phyloP scores from a whole-genome alignment of 176 grass and related monocot species.

The Dendrocalamus sinicus region DNA sequence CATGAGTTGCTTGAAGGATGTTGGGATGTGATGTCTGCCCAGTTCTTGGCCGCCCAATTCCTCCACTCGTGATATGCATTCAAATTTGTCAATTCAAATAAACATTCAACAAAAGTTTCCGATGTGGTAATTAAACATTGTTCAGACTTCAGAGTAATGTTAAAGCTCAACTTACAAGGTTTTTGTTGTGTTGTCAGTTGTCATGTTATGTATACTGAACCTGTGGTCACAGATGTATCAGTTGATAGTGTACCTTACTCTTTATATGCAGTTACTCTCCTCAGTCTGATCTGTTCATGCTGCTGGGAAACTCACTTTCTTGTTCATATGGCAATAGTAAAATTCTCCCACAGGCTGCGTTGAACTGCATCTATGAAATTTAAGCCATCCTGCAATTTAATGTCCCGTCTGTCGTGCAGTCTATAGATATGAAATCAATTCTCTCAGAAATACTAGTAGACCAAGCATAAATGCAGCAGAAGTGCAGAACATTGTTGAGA shows the following conservation, averaged over 20 bases:
- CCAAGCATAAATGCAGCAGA: conserved; percentile 23
- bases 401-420: not conserved
- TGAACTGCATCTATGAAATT: conserved; percentile 1
- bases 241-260: not conserved
- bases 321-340: not conserved
- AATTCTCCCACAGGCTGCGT: not conserved
- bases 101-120: conserved; percentile 42
- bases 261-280: not conserved
- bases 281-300: conserved; percentile 11
- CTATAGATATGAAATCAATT: conserved; percentile 24
- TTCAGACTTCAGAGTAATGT: conserved; percentile 34
- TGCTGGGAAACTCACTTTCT: not conserved
- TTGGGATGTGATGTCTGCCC: conserved; percentile 45
- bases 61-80: conserved; percentile 48
- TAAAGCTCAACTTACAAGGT: conserved; percentile 18
- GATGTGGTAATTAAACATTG: conserved; percentile 42
- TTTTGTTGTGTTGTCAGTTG: conserved; percentile 25
- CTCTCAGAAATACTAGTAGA: not conserved
- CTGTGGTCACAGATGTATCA: conserved; percentile 22
- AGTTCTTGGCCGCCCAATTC: conserved; percentile 44
- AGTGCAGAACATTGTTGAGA: not conserved
- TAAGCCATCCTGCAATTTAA: conserved; percentile 8
- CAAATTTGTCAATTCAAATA: conserved; percentile 56
- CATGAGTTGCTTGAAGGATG: conserved; percentile 46
- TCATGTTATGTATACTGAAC: conserved; percentile 10